A percentile compares a stretch with the other conserved stretches of the same genome.
Conservation (phyloP, 805 yeast genomes). For the Saturnispora ahearnii region DNA sequence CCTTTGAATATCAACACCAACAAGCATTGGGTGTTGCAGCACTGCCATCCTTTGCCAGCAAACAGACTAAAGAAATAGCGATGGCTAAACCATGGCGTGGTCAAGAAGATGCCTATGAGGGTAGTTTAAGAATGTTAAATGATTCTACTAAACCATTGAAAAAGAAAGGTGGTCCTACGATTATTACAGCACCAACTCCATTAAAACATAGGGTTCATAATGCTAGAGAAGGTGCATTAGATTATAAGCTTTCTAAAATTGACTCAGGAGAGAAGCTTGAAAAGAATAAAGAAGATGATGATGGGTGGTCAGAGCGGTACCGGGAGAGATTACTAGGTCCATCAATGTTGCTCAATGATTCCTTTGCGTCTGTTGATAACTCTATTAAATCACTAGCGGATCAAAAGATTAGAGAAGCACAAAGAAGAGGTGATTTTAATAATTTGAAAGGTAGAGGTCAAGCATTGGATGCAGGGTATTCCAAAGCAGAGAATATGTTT, state of each 20-base stretch:
- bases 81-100: constrained; percentile 52
- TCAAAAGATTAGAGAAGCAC: constrained; percentile 66
- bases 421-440: constrained; percentile 58
- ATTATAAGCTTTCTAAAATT: constrained; percentile 45
- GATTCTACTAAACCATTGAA: constrained; percentile 39
- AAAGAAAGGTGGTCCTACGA: neutral
- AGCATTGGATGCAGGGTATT: constrained; percentile 35
- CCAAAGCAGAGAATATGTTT: constrained; percentile 40
- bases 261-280: constrained; percentile 21
- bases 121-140: constrained; percentile 44
- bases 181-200: constrained; percentile 6
- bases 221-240: constrained; percentile 61
- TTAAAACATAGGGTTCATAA: constrained; percentile 36
- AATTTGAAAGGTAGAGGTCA: constrained; percentile 53
- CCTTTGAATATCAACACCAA: constrained; percentile 33
- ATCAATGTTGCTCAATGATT: constrained; percentile 35
- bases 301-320: constrained; percentile 50
- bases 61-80: constrained; percentile 41
- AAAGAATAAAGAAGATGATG: constrained; percentile 26
- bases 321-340: constrained; percentile 58
- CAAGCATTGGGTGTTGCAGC: constrained; percentile 32
- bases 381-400: constrained; percentile 63
- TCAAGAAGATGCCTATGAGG: constrained; percentile 37
- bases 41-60: constrained; percentile 37
- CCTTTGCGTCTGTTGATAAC: constrained; percentile 38